phyloP scores from a whole-genome alignment of 2,329 filamentous ascomycete species.

The Colletotrichum spinosum region DNA sequence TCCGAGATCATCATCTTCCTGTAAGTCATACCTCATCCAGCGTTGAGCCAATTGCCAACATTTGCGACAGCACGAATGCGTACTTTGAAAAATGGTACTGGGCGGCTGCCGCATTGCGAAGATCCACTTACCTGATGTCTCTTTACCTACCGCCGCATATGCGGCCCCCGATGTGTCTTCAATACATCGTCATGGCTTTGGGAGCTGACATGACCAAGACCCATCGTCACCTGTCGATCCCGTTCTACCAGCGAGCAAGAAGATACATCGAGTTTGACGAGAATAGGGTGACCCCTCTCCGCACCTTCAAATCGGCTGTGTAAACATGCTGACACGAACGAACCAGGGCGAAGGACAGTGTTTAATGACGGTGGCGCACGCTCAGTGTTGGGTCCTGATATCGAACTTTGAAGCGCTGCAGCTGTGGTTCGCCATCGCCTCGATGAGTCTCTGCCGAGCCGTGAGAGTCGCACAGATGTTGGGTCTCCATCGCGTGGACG shows the following conservation, averaged over 20 bases:
- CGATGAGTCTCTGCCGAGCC: conserved; percentile 73
- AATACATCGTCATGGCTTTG: conserved; percentile 39
- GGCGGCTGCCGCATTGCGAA: conserved; percentile 39
- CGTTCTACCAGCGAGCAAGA: conserved; percentile 40
- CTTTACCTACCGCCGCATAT: conserved; percentile 38
- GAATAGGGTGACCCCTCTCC: conserved; percentile 17
- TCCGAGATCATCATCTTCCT: conserved; percentile 43
- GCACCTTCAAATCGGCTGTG: too few species aligned
- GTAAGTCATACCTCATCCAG: conserved; percentile 31
- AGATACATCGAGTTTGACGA: conserved; percentile 39
- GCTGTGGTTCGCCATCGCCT: conserved; percentile 76
- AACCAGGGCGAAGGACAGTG: conserved; percentile 33
- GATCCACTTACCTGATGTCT: conserved; percentile 29
- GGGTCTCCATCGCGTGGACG: conserved; percentile 75
- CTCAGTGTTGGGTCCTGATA: conserved; percentile 72
- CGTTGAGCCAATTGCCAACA: neutral
- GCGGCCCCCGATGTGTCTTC: conserved; percentile 40
- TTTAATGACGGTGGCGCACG: conserved; percentile 68
- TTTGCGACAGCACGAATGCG: conserved; percentile 20
- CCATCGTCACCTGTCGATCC: conserved; percentile 32
- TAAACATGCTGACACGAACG: too few species aligned
- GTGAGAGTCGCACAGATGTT: conserved; percentile 72
- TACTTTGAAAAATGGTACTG: conserved; percentile 40
- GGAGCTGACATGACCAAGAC: conserved; percentile 32
- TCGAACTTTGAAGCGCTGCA: conserved; percentile 74